phyloP scores from a whole-genome alignment of 176 grass and related monocot species.

The Pontederia crassipes region DNA sequence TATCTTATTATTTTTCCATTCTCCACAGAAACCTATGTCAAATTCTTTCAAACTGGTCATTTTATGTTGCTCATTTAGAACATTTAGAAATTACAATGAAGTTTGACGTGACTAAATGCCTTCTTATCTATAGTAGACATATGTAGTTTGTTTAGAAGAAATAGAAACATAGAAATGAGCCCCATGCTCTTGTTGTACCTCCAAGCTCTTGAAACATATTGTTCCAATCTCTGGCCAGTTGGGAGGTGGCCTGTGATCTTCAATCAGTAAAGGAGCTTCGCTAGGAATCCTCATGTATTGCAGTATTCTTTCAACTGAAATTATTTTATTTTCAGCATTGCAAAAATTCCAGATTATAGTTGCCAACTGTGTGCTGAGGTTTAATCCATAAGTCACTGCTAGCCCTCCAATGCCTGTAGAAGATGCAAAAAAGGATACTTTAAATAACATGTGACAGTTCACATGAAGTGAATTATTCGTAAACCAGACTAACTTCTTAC shows the following conservation, averaged over 20 bases:
- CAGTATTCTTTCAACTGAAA: constrained; percentile 96
- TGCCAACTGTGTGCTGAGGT: constrained; percentile 73
- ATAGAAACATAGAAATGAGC: neutral
- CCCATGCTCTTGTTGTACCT: constrained; percentile 32
- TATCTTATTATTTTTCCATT: no score
- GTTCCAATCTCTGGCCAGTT: constrained; percentile 77
- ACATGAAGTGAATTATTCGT: neutral
- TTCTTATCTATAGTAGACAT: no score
- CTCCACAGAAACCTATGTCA: no score
- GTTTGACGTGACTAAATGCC: no score
- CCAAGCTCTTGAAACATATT: constrained; percentile 69
- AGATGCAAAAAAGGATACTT: constrained; percentile 11
- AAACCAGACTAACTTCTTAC: constrained; percentile 26
- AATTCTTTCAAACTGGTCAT: no score
- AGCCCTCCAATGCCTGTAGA: constrained; percentile 86
- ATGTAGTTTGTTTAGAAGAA: neutral
- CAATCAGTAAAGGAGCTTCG: constrained; percentile 82
- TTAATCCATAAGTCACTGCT: constrained; percentile 89
- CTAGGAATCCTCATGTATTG: constrained; percentile 78
- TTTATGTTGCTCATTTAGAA: no score
- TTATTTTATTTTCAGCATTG: constrained; percentile 97
- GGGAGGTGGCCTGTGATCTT: constrained; percentile 30
- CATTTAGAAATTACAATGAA: no score
- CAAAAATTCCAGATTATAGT: constrained; percentile 89
- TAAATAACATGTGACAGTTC: neutral